Percentiles rank a stretch among this genome's conserved stretches.
Evolutionary conservation across 495 filamentous ascomycete genomes (phyloP).

Genomic region (Apiosordaria backusii): DNA sequence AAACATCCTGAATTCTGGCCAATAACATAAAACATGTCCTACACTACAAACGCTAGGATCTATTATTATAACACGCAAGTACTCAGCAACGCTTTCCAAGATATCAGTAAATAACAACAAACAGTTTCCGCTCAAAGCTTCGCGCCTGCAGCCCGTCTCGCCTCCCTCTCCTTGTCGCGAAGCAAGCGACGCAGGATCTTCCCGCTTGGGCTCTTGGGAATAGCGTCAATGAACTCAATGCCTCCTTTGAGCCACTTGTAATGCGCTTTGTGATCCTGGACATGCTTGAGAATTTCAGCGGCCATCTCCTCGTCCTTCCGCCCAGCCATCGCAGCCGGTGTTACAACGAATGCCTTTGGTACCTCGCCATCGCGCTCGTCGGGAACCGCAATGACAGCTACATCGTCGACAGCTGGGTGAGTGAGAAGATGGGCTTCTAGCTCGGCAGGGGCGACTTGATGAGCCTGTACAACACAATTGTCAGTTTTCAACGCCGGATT

Average conservation of each 20-base stretch:
- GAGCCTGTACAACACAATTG: constrained; percentile 49
- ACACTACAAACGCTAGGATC: not conserved
- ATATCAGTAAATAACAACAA: not conserved
- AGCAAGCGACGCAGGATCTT: constrained; percentile 85
- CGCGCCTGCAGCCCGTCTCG: constrained; percentile 57
- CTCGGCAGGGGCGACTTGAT: constrained; percentile 90
- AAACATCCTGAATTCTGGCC: not conserved
- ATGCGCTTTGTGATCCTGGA: constrained; percentile 76
- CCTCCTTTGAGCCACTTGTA: constrained; percentile 91
- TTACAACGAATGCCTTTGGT: constrained; percentile 85
- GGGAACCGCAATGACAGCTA: constrained; percentile 76
- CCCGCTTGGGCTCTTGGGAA: constrained; percentile 89
- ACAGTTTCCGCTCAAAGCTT: constrained; percentile 34
- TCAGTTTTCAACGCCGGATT: not conserved
- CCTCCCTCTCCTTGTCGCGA: constrained; percentile 74
- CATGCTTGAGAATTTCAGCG: constrained; percentile 67
- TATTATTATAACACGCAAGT: not conserved
- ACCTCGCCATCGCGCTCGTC: constrained; percentile 75
- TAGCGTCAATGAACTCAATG: constrained; percentile 66
- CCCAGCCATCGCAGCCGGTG: constrained; percentile 58
- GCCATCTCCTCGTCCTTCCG: constrained; percentile 49
- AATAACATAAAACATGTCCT: not conserved
- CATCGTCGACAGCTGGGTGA: constrained; percentile 77
- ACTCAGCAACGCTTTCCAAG: not conserved
- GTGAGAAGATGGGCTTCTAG: constrained; percentile 84